Evolutionary conservation across 768 basidiomycete species (phyloP).

Genomic region (Phaeolepiota aurea): DNA sequence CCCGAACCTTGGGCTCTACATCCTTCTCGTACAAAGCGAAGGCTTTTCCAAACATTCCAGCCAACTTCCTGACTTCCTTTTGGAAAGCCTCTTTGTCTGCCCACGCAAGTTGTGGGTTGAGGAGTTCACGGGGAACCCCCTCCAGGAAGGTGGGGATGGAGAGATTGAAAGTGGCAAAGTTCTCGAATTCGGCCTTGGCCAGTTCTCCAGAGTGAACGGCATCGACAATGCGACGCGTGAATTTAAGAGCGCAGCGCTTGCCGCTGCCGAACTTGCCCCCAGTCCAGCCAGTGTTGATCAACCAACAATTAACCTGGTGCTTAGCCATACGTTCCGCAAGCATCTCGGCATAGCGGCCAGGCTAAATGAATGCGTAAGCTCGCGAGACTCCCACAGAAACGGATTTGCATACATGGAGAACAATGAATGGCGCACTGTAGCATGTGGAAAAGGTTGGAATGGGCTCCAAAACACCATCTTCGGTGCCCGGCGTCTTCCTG

Average conservation of each 20-base stretch:
- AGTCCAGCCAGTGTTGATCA: slow-evolving; percentile 98
- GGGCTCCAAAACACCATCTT: slow-evolving; percentile 96
- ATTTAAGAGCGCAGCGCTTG: slow-evolving; percentile 93
- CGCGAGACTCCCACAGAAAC: not conserved
- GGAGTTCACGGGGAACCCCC: slow-evolving; percentile 84
- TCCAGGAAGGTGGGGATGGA: slow-evolving; percentile 75
- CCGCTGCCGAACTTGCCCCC: slow-evolving; percentile 89
- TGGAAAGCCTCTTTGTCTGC: slow-evolving; percentile 82
- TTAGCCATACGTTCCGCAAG: slow-evolving; percentile 89
- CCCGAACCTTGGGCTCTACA: slow-evolving; percentile 70
- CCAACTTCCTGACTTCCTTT: slow-evolving; percentile 82
- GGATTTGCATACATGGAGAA: slow-evolving; percentile 67
- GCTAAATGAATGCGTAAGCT: slow-evolving; percentile 29
- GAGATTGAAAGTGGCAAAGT: slow-evolving; percentile 75
- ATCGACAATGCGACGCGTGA: slow-evolving; percentile 94
- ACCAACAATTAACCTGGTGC: slow-evolving; percentile 89
- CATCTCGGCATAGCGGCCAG: slow-evolving; percentile 94
- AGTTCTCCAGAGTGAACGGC: slow-evolving; percentile 93
- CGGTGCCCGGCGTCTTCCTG: slow-evolving; percentile 97
- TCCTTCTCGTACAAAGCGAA: slow-evolving; percentile 89
- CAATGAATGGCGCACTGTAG: slow-evolving; percentile 99
- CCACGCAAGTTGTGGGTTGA: slow-evolving; percentile 89
- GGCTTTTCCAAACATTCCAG: slow-evolving; percentile 89
- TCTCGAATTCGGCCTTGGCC: slow-evolving; percentile 80
- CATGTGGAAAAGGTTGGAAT: slow-evolving; percentile 99